Conservation (phyloP, 805 yeast genomes). For the Saccharomycopsis malanga region DNA sequence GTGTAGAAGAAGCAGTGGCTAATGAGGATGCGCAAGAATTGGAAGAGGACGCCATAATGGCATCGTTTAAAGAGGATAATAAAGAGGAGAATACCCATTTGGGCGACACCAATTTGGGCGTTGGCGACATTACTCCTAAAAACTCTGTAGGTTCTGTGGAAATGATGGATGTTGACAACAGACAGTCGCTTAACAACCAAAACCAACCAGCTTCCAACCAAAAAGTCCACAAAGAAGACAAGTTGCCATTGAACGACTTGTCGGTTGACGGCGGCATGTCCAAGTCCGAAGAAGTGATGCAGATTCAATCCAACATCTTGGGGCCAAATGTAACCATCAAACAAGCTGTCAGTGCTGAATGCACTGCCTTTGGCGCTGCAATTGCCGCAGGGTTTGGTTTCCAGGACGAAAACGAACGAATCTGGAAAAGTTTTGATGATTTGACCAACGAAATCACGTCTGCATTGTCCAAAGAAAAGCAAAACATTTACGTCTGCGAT, state of each 20-base stretch:
- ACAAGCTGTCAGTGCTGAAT: constrained; percentile 77
- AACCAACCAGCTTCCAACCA: not conserved
- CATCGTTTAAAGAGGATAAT: not conserved
- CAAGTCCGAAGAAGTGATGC: constrained; percentile 83
- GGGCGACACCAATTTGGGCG: not conserved
- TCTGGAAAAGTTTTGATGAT: constrained; percentile 72
- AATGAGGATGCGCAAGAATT: constrained; percentile 23
- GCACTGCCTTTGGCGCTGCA: constrained; percentile 95
- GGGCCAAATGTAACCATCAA: constrained; percentile 81
- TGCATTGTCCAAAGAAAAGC: constrained; percentile 24
- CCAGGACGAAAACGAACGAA: constrained; percentile 43
- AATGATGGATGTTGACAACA: constrained; percentile 6
- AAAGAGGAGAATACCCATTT: not conserved
- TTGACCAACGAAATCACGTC: constrained; percentile 31
- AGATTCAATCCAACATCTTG: constrained; percentile 84
- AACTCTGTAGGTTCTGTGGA: constrained; percentile 8
- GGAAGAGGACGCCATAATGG: not conserved
- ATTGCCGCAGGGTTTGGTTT: constrained; percentile 80
- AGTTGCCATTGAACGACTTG: constrained; percentile 40
- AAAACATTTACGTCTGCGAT: constrained; percentile 24
- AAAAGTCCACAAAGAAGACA: constrained; percentile 28
- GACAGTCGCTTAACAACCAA: not conserved
- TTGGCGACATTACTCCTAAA: constrained; percentile 4
- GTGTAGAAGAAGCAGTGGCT: constrained; percentile 41
- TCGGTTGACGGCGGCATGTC: constrained; percentile 97